Evolutionary conservation across 371 early-diverging fungal species (phyloP).

Genomic region (Mycotypha africana): DNA sequence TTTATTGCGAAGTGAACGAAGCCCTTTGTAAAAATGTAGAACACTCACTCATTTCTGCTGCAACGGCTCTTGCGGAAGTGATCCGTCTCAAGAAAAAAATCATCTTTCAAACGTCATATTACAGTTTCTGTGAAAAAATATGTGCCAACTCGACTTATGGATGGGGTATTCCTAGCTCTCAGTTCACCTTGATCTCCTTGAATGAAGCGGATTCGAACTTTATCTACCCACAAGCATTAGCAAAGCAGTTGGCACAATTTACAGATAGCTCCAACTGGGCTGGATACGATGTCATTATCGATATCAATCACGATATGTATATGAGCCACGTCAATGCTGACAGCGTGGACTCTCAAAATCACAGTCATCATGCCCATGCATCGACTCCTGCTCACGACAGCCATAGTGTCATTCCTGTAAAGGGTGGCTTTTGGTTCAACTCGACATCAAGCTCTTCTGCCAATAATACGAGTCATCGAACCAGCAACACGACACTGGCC

Average conservation of each 20-base stretch:
- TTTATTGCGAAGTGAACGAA: constrained; percentile 16
- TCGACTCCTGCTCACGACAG: background rate
- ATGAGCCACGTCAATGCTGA: constrained; percentile 15
- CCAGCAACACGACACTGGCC: background rate
- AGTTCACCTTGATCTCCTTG: constrained; percentile 16
- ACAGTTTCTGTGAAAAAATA: constrained; percentile 22
- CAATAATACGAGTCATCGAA: background rate
- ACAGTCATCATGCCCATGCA: too few species aligned
- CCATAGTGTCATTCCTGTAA: background rate
- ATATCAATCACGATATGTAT: constrained; percentile 30
- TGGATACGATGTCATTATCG: constrained; percentile 19
- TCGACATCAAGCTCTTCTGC: background rate
- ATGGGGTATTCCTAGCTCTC: constrained; percentile 30
- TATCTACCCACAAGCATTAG: constrained; percentile 30
- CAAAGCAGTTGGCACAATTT: constrained; percentile 23
- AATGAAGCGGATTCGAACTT: constrained; percentile 25
- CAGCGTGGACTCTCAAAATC: constrained; percentile 7
- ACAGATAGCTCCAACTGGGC: constrained; percentile 20
- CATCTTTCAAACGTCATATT: constrained; percentile 25
- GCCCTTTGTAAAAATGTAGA: constrained; percentile 19
- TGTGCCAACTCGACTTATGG: constrained; percentile 28
- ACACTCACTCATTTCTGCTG: constrained; percentile 12
- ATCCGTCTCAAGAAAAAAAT: constrained; percentile 16
- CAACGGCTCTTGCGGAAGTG: constrained; percentile 13
- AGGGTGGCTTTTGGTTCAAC: constrained; percentile 23